Percentiles rank a stretch among this genome's conserved stretches.
These are phyloP conservation scores for Xylaria sp. DNA, from an alignment of 2,329 filamentous ascomycete genomes.

Conservation along the genomic window DNA sequence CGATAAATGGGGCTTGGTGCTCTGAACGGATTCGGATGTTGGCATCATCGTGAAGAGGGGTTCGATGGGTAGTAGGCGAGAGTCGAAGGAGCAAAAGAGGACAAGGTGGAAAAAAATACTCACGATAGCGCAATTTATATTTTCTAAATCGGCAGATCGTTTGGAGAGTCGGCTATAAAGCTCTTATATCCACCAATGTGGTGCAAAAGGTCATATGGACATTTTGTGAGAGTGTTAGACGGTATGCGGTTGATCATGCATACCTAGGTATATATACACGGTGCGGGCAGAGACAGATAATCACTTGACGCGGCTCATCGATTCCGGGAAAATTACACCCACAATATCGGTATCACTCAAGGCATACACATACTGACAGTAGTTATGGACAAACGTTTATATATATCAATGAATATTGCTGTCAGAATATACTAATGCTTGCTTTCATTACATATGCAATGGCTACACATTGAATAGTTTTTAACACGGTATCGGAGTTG, in stretches of 20 bases:
- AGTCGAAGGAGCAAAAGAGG: neutral
- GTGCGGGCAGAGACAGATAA: neutral
- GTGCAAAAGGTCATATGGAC: neutral
- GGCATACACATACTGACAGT: neutral
- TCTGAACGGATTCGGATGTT: neutral
- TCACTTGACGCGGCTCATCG: neutral
- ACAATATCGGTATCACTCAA: neutral
- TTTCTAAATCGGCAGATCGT: neutral
- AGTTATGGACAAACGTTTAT: too few species aligned
- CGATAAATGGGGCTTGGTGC: neutral
- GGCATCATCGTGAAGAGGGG: conserved; percentile 13
- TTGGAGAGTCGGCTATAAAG: conserved; percentile 23
- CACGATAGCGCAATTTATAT: conserved; percentile 12
- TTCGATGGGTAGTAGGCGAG: neutral
- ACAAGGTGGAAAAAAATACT: neutral
- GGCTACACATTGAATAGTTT: too few species aligned
- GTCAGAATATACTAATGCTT: too few species aligned
- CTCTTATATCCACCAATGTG: conserved; percentile 24
- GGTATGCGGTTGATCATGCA: conserved; percentile 13
- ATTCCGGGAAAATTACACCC: too few species aligned
- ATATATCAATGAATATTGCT: neutral
- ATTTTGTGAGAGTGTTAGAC: neutral
- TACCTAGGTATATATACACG: neutral
- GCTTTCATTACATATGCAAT: too few species aligned
- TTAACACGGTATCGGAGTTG: too few species aligned